phyloP scores from a whole-genome alignment of 78 protist species.

The Anaeramoeba ignava region DNA sequence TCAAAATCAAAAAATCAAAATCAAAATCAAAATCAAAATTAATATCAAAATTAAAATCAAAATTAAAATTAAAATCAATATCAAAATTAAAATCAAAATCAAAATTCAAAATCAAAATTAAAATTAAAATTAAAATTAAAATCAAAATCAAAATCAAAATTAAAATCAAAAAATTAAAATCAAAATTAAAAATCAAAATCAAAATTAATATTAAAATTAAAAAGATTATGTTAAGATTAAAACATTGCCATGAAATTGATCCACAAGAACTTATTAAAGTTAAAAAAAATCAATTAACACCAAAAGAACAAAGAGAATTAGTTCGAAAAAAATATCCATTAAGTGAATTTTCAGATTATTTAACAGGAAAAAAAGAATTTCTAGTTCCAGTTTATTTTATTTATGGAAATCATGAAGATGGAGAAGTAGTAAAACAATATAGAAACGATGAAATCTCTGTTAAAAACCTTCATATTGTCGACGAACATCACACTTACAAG shows the following conservation, averaged over 20 bases:
- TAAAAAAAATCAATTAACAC: neutral
- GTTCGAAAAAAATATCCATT: neutral
- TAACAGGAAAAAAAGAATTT: neutral
- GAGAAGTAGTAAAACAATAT: neutral
- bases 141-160: no score
- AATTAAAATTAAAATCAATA: no score
- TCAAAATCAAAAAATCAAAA: no score
- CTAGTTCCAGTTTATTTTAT: neutral
- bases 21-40: no score
- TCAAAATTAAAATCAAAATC: no score
- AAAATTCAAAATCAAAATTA: no score
- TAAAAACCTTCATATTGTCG: neutral
- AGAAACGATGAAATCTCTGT: neutral
- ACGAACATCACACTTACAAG: neutral
- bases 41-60: no score
- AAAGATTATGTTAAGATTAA: no score
- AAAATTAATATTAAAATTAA: no score
- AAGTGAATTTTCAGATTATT: neutral
- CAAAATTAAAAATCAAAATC: no score
- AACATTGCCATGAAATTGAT: neutral
- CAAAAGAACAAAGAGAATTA: neutral
- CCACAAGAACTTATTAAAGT: neutral
- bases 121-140: no score
- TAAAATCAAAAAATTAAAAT: no score
- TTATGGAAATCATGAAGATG: neutral